A percentile compares a stretch with the other conserved stretches of the same genome.
Evolutionary conservation across 2,329 filamentous ascomycete genomes (phyloP).

Genomic region (Nannizziopsis barbatae): DNA sequence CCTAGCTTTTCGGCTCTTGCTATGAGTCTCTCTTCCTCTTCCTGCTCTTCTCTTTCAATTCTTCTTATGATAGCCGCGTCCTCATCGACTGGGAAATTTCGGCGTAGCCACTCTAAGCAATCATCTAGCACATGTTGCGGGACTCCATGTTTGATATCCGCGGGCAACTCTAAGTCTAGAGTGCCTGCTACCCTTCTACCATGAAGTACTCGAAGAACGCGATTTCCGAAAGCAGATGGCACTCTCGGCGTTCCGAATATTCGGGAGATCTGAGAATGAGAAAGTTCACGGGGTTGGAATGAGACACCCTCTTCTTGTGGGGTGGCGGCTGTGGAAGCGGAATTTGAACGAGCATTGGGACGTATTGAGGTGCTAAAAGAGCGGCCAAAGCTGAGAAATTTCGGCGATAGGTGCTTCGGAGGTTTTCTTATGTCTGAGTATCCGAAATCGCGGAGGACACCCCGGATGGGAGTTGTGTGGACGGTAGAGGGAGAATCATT

Average conservation of each 20-base stretch:
- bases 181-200: constrained; percentile 36
- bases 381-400: not conserved
- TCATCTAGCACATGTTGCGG: constrained; percentile 26
- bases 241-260: constrained; percentile 29
- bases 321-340: constrained; percentile 3
- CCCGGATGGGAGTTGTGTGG: not conserved
- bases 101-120: constrained; percentile 34
- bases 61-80: constrained; percentile 39
- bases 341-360: not conserved
- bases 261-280: constrained; percentile 15
- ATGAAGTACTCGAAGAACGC: constrained; percentile 32
- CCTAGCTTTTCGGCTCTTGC: constrained; percentile 32
- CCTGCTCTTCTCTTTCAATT: constrained; percentile 31
- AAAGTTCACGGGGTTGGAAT: constrained; percentile 24
- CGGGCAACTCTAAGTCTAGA: constrained; percentile 34
- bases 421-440: not conserved
- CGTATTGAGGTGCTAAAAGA: constrained; percentile 8
- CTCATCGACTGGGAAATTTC: constrained; percentile 36
- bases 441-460: not conserved
- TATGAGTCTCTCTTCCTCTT: constrained; percentile 29
- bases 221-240: constrained; percentile 27
- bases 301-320: constrained; percentile 22
- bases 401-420: not conserved
- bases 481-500: not conserved
- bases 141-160: constrained; percentile 27